phyloP scores from a whole-genome alignment of 306 rosid genomes.

The Amphicarpaea edgeworthii region DNA sequence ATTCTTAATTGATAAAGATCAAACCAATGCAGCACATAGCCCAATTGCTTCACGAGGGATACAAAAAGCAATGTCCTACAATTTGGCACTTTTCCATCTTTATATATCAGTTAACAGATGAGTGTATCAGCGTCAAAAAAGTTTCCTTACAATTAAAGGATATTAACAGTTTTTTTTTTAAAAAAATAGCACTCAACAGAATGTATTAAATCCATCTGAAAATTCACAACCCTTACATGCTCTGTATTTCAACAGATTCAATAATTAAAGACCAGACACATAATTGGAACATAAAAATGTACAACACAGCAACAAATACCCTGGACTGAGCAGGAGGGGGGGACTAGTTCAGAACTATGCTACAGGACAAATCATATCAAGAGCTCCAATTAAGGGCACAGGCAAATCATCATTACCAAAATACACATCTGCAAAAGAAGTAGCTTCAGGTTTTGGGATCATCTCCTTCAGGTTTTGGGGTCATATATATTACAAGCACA shows the following conservation, averaged over 20 bases:
- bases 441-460: background rate
- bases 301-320: background rate
- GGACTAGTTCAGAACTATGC: background rate
- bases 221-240: background rate
- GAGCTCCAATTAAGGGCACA: background rate
- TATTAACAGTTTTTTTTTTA: background rate
- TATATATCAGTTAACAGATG: constrained; percentile 5
- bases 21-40: constrained; percentile 8
- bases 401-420: background rate
- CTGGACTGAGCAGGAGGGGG: background rate
- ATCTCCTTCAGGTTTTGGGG: background rate
- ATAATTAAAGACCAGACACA: constrained; percentile 25
- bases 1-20: background rate
- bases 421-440: background rate
- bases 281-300: background rate
- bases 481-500: constrained; percentile 5
- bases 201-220: constrained; percentile 1
- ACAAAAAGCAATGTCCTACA: background rate
- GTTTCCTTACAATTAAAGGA: background rate
- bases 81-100: constrained; percentile 14
- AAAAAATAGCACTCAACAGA: background rate
- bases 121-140: background rate
- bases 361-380: constrained; percentile 3
- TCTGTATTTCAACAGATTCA: background rate
- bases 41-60: background rate